Evolutionary conservation across 1,284 basidiomycete genomes (phyloP), one percentile per base, ranked within the genome.

Genomic region (Amylostereum chailletii): DNA sequence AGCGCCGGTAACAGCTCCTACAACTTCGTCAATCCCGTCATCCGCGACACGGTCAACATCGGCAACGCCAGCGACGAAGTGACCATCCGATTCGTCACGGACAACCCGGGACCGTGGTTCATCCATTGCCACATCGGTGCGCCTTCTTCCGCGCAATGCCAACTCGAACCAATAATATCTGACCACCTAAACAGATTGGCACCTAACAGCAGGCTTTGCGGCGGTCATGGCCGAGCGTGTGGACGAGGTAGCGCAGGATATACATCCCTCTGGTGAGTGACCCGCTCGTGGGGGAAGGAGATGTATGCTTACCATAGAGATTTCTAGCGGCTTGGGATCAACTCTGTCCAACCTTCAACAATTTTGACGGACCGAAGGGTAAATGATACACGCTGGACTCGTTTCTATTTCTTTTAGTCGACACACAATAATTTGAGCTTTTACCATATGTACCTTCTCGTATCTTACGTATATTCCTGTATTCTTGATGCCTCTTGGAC

Each of bases 61-160:
- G 63, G 63, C 2, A 47, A 30, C 10, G 5, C 48, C 0, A 43
- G 41, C n/a, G 60, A 64, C 51, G 55, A 61, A 27, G 61, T 60
- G n/a, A 61, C 58, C 26, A 62, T 64, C 36, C 59, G 63, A 26
- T 64, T 64, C 48, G 47, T 59, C 9, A 72, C 74, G 2, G 62
- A 75, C 49, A 76, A 76, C 45, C 55, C 70, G 3, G 75, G 74
- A 4, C 72, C 74, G 6, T 74, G 75, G 73, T 66, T 74, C 60
- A 53, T 74, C 42, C 72, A 74, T 49, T 75, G 73, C 32, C 52
- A 53, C 42, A 47, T 53, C 19, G 46, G 46, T 36, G 37, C n/a
- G 44, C 43, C 43, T 45, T 32, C 47, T 57, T 65, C 34, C 62
- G 60, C n/a, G 48, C 61, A 33, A 59, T 64, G 34, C 60, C 65